These are phyloP conservation scores for Cytospora schulzeri DNA, from an alignment of 2,329 filamentous ascomycete species.

Conservation along the genomic window DNA sequence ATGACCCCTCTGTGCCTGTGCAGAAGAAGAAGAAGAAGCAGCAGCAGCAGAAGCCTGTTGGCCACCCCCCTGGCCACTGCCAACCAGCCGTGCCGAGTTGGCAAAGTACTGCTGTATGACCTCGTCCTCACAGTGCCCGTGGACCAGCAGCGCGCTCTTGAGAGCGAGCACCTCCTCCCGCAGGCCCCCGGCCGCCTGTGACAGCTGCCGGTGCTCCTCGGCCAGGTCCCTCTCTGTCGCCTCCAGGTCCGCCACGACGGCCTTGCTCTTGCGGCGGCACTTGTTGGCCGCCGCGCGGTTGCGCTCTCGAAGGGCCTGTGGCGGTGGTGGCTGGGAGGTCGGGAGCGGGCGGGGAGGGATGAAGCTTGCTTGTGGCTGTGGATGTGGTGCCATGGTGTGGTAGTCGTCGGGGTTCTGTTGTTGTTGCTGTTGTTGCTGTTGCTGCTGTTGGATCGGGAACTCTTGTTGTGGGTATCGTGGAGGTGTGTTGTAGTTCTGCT, in stretches of 20 bases:
- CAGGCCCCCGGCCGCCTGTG: constrained; percentile 30
- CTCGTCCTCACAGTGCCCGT: constrained; percentile 33
- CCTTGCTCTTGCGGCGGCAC: constrained; percentile 37
- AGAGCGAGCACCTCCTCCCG: constrained; percentile 35
- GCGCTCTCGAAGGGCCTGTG: constrained; percentile 29
- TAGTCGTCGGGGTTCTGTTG: neutral
- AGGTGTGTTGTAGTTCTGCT: neutral
- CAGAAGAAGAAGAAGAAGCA: no score
- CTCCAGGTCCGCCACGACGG: constrained; percentile 32
- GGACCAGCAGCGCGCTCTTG: constrained; percentile 36
- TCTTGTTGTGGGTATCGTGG: neutral
- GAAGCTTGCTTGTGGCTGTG: neutral
- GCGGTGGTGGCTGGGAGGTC: neutral
- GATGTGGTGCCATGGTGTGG: neutral
- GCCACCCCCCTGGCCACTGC: neutral
- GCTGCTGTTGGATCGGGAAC: neutral
- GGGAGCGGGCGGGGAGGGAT: neutral
- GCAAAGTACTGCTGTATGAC: constrained; percentile 35
- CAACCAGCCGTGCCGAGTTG: constrained; percentile 29
- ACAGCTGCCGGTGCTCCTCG: constrained; percentile 29
- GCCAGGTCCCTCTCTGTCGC: constrained; percentile 30
- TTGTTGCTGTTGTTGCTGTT: neutral
- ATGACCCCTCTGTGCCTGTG: neutral
- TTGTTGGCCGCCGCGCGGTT: constrained; percentile 37
- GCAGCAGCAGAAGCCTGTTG: no score